Evolutionary conservation across 768 basidiomycete species (phyloP), one percentile per base, ranked within the genome.

Genomic region (Strobilomyces confusus): DNA sequence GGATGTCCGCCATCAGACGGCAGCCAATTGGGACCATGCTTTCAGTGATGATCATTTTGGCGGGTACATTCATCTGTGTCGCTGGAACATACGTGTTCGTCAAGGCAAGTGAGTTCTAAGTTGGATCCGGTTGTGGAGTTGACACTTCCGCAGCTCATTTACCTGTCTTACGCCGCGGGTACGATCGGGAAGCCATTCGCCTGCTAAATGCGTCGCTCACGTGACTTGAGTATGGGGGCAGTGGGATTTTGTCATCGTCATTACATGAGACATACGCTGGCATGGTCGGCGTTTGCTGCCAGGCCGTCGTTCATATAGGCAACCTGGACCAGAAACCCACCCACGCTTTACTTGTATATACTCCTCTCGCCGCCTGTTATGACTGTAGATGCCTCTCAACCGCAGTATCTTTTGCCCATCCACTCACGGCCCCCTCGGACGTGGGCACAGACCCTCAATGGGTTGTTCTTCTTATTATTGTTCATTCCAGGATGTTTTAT

Each of bases 401-500:
- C 60, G 25, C 68, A 56, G 36, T 70, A 84, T 64, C 68, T 75
- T 17, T 59, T 84, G 22, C 79, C 81, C 22, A 84, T 89, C 44
- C 59, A 70, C 46, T 62, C 70, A 48, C 81, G 87, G 23, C 80
- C 81, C 9, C 71, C 75, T 1, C 69, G 71, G 45, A 68, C 84
- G 56, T 88, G 84, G 82, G 42, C 54, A 36, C 80, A 79, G 68
- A 72, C 65, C 2, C 45, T 83, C 43, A 64, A 77, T 25, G 83
- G 75, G 25, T 30, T 81, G 5, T 63, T 81, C 23, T 89, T 84
- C 67, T 59, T 71, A 54, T 25, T 83, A 34, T 60, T 84, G 30
- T 90, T 91, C 73, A 69, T 80, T 57, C 57, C 78, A 9, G 90
- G 80, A 12, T 84, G 84, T 62, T 52, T 92, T 30, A 81, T 85